Evolutionary conservation across 805 yeast species (phyloP).

Genomic region (Cyberlindnera bimundalis): DNA sequence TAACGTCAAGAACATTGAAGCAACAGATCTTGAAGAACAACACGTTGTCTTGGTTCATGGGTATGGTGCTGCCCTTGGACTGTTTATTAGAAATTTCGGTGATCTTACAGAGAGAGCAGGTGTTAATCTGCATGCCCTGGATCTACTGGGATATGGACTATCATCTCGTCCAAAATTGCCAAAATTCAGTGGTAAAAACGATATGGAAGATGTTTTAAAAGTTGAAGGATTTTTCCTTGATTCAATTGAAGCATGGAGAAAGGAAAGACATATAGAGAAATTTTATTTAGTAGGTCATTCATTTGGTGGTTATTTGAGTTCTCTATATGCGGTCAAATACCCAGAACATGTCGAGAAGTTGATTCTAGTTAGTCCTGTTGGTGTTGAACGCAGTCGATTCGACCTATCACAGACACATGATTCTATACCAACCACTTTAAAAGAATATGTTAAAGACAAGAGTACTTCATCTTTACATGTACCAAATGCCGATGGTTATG

Average conservation of each 20-base stretch:
- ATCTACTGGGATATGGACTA: slow-evolving; percentile 59
- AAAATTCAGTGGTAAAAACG: slow-evolving; percentile 13
- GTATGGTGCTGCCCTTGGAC: slow-evolving; percentile 81
- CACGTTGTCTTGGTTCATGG: slow-evolving; percentile 79
- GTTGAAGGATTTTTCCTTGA: slow-evolving; percentile 37
- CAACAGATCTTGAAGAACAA: slow-evolving; percentile 9
- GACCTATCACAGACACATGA: slow-evolving; percentile 24
- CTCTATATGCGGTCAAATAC: slow-evolving; percentile 52
- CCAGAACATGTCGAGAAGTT: slow-evolving; percentile 50
- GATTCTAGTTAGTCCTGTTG: slow-evolving; percentile 67
- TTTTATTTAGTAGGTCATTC: slow-evolving; percentile 68
- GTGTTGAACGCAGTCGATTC: slow-evolving; percentile 56
- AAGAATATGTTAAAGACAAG: slow-evolving; percentile 16
- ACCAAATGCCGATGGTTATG: slow-evolving; percentile 32
- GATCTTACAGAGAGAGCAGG: slow-evolving; percentile 48
- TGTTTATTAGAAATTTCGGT: slow-evolving; percentile 65
- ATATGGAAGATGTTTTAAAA: slow-evolving; percentile 28
- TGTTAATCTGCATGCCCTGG: slow-evolving; percentile 55
- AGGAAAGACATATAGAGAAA: slow-evolving; percentile 39
- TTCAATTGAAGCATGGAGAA: slow-evolving; percentile 61
- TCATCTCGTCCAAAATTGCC: slow-evolving; percentile 49
- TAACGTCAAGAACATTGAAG: slow-evolving; percentile 47
- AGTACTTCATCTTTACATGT: slow-evolving; percentile 24
- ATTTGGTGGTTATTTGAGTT: slow-evolving; percentile 65
- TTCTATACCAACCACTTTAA: slow-evolving; percentile 4